Evolutionary conservation across 2,329 filamentous ascomycete genomes (phyloP).

Genomic region (Pestalotiopsis sp.): DNA sequence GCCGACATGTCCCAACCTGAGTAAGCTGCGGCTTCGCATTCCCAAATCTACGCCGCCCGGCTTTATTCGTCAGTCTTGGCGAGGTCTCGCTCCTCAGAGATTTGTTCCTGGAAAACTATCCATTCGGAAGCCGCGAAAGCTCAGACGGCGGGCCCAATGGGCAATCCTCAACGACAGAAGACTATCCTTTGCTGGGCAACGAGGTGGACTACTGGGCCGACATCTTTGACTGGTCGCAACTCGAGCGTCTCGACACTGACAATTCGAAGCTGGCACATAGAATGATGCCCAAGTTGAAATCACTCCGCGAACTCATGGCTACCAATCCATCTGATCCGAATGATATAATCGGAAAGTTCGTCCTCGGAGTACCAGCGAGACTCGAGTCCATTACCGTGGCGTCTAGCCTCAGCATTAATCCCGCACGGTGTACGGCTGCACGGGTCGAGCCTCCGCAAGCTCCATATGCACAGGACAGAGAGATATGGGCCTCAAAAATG

Average conservation of each 20-base stretch:
- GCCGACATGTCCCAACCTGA: slow-evolving; percentile 15
- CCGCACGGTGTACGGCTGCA: slow-evolving; percentile 4
- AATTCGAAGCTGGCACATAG: background rate
- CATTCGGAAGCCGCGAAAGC: background rate
- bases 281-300: background rate
- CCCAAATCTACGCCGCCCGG: background rate
- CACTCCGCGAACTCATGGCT: background rate
- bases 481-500: background rate
- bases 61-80: background rate
- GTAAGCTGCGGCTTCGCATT: slow-evolving; percentile 6
- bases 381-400: slow-evolving; percentile 9
- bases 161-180: background rate
- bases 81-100: background rate
- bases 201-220: slow-evolving; percentile 15
- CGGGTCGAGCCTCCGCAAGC: slow-evolving; percentile 5
- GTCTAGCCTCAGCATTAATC: background rate
- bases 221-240: slow-evolving; percentile 15
- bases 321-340: background rate
- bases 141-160: background rate
- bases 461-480: slow-evolving; percentile 7
- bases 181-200: background rate
- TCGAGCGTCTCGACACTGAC: slow-evolving; percentile 1
- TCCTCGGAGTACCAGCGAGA: slow-evolving; percentile 7
- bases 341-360: background rate
- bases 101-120: slow-evolving; percentile 11